These are phyloP conservation scores for Polychytrium aggregatum DNA, from an alignment of 192 early-diverging fungal genomes.

Conservation along the genomic window DNA sequence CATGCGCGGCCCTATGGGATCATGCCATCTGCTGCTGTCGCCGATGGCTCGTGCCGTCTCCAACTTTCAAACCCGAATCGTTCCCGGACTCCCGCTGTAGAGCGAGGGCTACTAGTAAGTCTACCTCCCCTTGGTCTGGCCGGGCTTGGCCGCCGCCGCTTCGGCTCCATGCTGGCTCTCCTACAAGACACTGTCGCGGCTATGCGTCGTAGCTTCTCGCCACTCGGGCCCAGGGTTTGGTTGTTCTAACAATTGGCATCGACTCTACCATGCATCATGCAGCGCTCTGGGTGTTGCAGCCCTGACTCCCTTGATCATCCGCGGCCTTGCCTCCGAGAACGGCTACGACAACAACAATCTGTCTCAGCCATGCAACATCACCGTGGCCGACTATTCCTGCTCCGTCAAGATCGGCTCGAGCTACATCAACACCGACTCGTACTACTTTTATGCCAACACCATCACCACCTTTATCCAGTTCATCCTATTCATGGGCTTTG, in stretches of 20 bases:
- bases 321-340: slow-evolving; percentile 5
- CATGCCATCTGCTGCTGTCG: no score
- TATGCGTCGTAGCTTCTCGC: background rate
- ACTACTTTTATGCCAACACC: slow-evolving; percentile 20
- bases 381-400: slow-evolving; percentile 9
- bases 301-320: slow-evolving; percentile 17
- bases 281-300: slow-evolving; percentile 10
- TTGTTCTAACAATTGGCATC: background rate
- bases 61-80: no score
- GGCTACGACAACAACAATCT: slow-evolving; percentile 8
- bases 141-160: no score
- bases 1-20: no score
- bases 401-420: slow-evolving; percentile 6
- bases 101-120: no score
- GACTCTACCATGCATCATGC: background rate
- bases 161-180: no score
- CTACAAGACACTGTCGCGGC: no score
- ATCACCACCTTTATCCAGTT: slow-evolving; percentile 15
- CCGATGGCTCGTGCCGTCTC: no score
- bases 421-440: slow-evolving; percentile 14
- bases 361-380: slow-evolving; percentile 15
- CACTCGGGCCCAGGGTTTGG: background rate
- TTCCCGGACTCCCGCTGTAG: no score
- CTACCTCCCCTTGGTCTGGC: no score
- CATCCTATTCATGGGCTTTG: slow-evolving; percentile 16